Evolutionary conservation across 176 grass and related monocot species (phyloP).

Genomic region (Poa pratensis): DNA sequence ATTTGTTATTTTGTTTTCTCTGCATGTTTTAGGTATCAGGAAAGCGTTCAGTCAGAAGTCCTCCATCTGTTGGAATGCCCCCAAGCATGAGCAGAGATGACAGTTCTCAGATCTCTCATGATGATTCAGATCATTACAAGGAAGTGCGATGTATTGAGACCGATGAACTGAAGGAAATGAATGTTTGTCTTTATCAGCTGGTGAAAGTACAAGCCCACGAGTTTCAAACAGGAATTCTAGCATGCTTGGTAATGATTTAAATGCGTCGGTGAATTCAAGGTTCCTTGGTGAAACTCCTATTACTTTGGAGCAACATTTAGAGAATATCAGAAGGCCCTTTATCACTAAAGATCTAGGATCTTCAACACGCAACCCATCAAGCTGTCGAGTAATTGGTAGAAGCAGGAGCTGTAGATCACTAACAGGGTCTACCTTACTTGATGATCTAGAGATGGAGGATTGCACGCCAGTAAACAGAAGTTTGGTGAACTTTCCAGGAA

Average conservation of each 20-base stretch:
- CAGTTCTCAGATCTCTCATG: constrained; percentile 47
- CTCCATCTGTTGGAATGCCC: constrained; percentile 53
- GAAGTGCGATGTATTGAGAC: constrained; percentile 86
- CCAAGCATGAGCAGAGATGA: constrained; percentile 46
- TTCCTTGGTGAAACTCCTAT: constrained; percentile 50
- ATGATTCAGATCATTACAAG: constrained; percentile 81
- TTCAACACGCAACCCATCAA: constrained; percentile 41
- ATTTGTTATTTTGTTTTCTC: constrained; percentile 47
- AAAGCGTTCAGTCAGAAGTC: constrained; percentile 55
- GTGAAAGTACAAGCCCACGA: constrained; percentile 53
- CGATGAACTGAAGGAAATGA: constrained; percentile 44
- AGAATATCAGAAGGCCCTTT: constrained; percentile 83
- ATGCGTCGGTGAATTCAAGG: constrained; percentile 50
- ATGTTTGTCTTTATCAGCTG: constrained; percentile 45
- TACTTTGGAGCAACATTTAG: constrained; percentile 93
- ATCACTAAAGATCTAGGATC: constrained; percentile 55
- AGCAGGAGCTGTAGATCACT: constrained; percentile 90
- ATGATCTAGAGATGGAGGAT: constrained; percentile 59
- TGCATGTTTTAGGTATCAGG: constrained; percentile 57
- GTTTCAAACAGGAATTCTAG: constrained; percentile 34
- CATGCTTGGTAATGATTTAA: constrained; percentile 42
- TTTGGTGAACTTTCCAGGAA: constrained; percentile 68
- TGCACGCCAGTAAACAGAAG: constrained; percentile 75
- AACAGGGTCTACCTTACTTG: constrained; percentile 56
- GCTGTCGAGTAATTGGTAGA: constrained; percentile 65